Evolutionary conservation across 352 stramenopile genomes (phyloP).

Genomic region (Phytophthora vignae): DNA sequence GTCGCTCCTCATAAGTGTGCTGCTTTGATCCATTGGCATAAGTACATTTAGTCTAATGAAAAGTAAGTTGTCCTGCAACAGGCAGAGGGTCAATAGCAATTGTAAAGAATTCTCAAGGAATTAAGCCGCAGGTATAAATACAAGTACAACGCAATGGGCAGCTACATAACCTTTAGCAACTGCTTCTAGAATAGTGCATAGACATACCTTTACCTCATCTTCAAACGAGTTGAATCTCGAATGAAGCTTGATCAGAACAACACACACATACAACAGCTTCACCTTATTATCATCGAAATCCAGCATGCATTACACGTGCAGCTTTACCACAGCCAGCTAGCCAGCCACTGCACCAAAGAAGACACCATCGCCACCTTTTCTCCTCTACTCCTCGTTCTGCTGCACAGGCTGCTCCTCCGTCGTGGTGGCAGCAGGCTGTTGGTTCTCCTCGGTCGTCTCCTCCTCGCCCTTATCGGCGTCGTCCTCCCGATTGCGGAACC

Average conservation of each 20-base stretch:
- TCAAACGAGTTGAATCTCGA: too few species aligned
- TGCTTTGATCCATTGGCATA: conserved; percentile 4
- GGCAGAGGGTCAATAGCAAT: too few species aligned
- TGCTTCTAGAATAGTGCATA: too few species aligned
- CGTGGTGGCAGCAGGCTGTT: neutral
- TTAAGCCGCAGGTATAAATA: too few species aligned
- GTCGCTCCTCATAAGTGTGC: neutral
- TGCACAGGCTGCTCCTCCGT: conserved; percentile 5
- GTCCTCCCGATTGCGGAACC: conserved; percentile 37
- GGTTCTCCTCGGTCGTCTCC: conserved; percentile 7
- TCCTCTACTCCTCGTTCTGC: conserved; percentile 9
- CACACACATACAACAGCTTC: neutral
- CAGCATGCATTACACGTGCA: conserved; percentile 8
- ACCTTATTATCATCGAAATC: neutral
- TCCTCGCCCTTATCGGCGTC: conserved; percentile 32
- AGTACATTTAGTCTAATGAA: too few species aligned
- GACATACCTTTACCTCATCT: too few species aligned
- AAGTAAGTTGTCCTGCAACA: too few species aligned
- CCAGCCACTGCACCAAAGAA: neutral
- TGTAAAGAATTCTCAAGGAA: too few species aligned
- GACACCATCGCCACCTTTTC: too few species aligned
- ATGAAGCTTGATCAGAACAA: neutral
- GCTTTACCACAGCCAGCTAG: neutral
- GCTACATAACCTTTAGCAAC: too few species aligned
- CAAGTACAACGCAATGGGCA: too few species aligned